A percentile compares a stretch with the other conserved stretches of the same genome.
Evolutionary conservation across 148 eudicot genomes (phyloP).

Genomic region (Nepenthes gracilis): DNA sequence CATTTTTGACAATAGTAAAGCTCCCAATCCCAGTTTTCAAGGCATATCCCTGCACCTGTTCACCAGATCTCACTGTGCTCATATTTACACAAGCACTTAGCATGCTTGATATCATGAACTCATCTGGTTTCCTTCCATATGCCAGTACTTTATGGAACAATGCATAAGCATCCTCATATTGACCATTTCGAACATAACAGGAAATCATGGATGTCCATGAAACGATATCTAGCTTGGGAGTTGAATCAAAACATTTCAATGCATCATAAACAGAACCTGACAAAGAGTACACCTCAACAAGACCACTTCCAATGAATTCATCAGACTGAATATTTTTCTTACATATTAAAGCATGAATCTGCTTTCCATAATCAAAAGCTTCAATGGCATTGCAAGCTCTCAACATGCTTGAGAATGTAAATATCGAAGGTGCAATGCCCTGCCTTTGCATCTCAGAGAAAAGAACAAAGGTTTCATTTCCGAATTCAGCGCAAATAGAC

Average conservation of each 20-base stretch:
- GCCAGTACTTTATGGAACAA: constrained; percentile 4
- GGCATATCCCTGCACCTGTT: constrained; percentile 9
- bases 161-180: constrained; percentile 5
- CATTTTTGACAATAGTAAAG: constrained; percentile 2
- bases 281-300: constrained; percentile 13
- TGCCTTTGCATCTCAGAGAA: constrained; percentile 19
- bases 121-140: constrained; percentile 11
- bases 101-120: constrained; percentile 9
- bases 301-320: constrained; percentile 16
- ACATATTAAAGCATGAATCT: constrained; percentile 18
- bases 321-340: constrained; percentile 18
- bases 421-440: constrained; percentile 11
- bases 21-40: constrained; percentile 9
- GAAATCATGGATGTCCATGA: constrained; percentile 10
- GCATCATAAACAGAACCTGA: constrained; percentile 9
- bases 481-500: not conserved
- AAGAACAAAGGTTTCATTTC: constrained; percentile 9
- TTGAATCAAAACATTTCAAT: constrained; percentile 9
- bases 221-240: constrained; percentile 14
- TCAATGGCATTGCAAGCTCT: constrained; percentile 11
- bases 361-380: constrained; percentile 17
- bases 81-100: constrained; percentile 9
- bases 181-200: constrained; percentile 7
- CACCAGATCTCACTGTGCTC: constrained; percentile 11
- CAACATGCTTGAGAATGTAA: constrained; percentile 16